Evolutionary conservation across 805 yeast species (phyloP).

Genomic region (Lachancea thermotolerans): DNA sequence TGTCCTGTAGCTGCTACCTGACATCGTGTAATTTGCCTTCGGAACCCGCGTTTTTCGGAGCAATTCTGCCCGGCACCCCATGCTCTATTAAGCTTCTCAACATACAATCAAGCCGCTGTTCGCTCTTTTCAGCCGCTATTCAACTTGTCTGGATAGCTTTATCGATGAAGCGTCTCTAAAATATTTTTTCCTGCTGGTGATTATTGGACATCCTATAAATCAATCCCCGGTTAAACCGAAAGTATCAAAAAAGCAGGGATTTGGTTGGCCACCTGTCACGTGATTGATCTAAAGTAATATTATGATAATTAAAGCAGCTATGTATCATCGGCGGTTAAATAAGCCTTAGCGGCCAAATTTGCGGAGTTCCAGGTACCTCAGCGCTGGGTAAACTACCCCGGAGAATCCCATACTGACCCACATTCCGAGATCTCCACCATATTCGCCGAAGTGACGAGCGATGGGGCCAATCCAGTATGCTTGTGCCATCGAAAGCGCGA

Average conservation of each 20-base stretch:
- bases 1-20: no score
- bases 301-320: no score
- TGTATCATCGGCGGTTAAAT: neutral
- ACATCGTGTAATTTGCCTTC: no score
- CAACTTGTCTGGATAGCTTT: neutral
- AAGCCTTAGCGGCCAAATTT: slow-evolving; percentile 39
- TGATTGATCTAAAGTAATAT: neutral
- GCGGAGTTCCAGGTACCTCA: slow-evolving; percentile 61
- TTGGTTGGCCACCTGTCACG: slow-evolving; percentile 11
- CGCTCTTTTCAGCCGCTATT: neutral
- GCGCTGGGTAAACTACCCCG: slow-evolving; percentile 53
- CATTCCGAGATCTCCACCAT: slow-evolving; percentile 78
- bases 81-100: neutral
- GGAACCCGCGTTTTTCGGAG: neutral
- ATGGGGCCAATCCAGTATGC: slow-evolving; percentile 76
- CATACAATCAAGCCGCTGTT: slow-evolving; percentile 1
- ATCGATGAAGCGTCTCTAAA: neutral
- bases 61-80: no score
- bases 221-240: neutral
- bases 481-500: slow-evolving; percentile 83
- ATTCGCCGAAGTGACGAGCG: slow-evolving; percentile 55
- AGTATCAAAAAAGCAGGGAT: slow-evolving; percentile 1
- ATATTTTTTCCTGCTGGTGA: neutral
- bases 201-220: no score
- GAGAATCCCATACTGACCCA: slow-evolving; percentile 71